Conservation (phyloP, 2,329 filamentous ascomycete genomes). For the Monosporascus ibericus region DNA sequence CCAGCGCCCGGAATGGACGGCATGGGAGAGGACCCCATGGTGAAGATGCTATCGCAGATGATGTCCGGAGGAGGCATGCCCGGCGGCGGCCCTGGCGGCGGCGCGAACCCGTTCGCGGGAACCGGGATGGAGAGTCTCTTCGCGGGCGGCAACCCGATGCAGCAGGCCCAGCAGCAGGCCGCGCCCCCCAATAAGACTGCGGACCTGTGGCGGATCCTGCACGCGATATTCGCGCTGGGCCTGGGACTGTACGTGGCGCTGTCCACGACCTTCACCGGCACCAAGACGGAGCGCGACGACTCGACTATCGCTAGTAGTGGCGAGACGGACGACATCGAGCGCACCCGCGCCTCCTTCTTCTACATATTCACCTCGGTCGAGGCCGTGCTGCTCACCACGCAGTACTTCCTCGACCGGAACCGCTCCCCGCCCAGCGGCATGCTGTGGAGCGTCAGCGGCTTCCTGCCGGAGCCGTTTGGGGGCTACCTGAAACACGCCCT, state of each 20-base stretch:
- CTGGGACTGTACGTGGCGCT: conserved; percentile 67
- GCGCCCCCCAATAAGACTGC: conserved; percentile 31
- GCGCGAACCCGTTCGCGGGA: conserved; percentile 28
- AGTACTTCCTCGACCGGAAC: conserved; percentile 64
- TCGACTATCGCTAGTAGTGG: conserved; percentile 28
- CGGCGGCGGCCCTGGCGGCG: conserved; percentile 28
- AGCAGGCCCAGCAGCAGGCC: conserved; percentile 17
- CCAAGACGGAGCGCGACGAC: conserved; percentile 51
- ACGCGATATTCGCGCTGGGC: conserved; percentile 64
- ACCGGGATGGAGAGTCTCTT: conserved; percentile 21
- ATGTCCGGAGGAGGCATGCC: conserved; percentile 39
- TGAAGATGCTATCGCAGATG: conserved; percentile 72
- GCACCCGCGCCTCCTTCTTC: conserved; percentile 54
- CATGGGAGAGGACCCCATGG: conserved; percentile 55
- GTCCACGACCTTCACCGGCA: conserved; percentile 63
- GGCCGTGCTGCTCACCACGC: conserved; percentile 62
- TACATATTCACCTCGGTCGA: conserved; percentile 77
- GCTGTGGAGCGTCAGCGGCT: conserved; percentile 55
- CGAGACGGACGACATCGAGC: conserved; percentile 23
- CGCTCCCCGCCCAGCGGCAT: conserved; percentile 53
- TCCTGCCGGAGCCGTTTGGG: conserved; percentile 59
- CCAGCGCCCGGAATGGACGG: conserved; percentile 26
- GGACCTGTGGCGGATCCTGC: conserved; percentile 65
- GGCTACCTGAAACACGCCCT: conserved; percentile 56
- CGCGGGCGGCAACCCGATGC: conserved; percentile 32